Evolutionary conservation across 2,329 filamentous ascomycete genomes (phyloP).

Genomic region (Neocatenulostroma microsporum): DNA sequence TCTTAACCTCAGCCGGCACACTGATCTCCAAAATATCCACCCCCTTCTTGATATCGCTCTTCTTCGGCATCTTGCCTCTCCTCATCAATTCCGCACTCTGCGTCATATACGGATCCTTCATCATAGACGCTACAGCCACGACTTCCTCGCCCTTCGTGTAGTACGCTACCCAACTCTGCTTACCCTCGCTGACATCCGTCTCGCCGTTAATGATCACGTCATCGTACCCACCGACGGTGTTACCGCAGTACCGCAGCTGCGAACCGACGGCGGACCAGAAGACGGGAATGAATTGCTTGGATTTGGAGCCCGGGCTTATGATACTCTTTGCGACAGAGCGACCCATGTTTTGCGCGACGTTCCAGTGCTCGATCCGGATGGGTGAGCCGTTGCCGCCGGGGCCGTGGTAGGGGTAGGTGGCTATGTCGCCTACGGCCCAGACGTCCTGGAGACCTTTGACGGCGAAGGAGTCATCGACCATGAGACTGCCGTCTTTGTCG

Average conservation of each 20-base stretch:
- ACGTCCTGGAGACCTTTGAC: constrained; percentile 72
- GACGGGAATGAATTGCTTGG: constrained; percentile 76
- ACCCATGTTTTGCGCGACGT: constrained; percentile 90
- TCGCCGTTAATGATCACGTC: constrained; percentile 74
- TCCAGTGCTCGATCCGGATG: constrained; percentile 94
- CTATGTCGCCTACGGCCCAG: constrained; percentile 91
- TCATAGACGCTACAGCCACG: constrained; percentile 86
- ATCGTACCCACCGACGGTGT: constrained; percentile 74
- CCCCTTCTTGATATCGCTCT: constrained; percentile 64
- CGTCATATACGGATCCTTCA: constrained; percentile 75
- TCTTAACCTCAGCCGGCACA: constrained; percentile 40
- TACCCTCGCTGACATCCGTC: constrained; percentile 48
- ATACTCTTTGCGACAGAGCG: constrained; percentile 73
- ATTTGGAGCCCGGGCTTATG: constrained; percentile 49
- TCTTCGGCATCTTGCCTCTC: constrained; percentile 70
- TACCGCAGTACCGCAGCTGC: constrained; percentile 89
- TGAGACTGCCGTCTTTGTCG: constrained; percentile 76
- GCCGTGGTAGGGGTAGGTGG: constrained; percentile 87
- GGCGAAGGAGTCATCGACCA: constrained; percentile 70
- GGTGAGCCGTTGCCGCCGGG: constrained; percentile 68
- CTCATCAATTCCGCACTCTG: constrained; percentile 82
- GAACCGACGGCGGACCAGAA: constrained; percentile 93
- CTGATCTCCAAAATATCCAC: constrained; percentile 40
- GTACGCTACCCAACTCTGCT: constrained; percentile 79
- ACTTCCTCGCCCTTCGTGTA: constrained; percentile 81